Base-by-base conservation (phyloP, 2,329 filamentous ascomycete genomes). In the Lojkania enalia region DNA sequence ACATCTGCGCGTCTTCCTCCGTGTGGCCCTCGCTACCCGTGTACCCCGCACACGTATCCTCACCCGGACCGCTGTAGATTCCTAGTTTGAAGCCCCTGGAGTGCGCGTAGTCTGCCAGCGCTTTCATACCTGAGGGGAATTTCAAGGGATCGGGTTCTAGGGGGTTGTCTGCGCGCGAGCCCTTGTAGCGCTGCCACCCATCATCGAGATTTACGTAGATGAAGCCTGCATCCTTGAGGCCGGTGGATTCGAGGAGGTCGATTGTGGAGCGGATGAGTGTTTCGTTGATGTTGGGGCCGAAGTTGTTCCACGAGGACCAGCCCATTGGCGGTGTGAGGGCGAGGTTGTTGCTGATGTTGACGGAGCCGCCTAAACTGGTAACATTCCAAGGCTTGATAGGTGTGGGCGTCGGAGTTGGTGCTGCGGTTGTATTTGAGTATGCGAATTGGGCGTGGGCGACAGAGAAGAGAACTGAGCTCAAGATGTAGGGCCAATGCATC, bases 41-140 rank as follows among this genome's bases (percentile, higher is more conserved):
- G 25, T 47, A 63, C 4, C 54, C 56, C 2, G 52, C 59, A 39
- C 59, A 62, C 2, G 59, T 61, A 19, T 39, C 39, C 3, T 42
- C 47, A 5, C 58, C 58, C 2, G 60, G 69, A 20, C 66, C 66
- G 12, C 63, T 66, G 51, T 73, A 73, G 49, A 73, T 70, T 12
- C 71, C 71, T 14, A 71, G 61, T 46, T 70, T 68, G 37, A 73
- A 63, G 5, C 69, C 68, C 42, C 65, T 52, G 4, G 48, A 51
- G 39, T 73, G 70, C 14, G 71, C 48, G 27, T 66, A 51, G 33
- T 71, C 66, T 5, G 69, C 63, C 2, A 73, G 51, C 29, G 60
- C 48, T 31, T 62, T 66, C 42, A 73, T 64, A 20, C 71, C 70
- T 14, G 55, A 58, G 9, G 71, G 71, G 32, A 71, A 73, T 52